Conservation (phyloP, 306 rosid species). For the Adenanthera pavonina region DNA sequence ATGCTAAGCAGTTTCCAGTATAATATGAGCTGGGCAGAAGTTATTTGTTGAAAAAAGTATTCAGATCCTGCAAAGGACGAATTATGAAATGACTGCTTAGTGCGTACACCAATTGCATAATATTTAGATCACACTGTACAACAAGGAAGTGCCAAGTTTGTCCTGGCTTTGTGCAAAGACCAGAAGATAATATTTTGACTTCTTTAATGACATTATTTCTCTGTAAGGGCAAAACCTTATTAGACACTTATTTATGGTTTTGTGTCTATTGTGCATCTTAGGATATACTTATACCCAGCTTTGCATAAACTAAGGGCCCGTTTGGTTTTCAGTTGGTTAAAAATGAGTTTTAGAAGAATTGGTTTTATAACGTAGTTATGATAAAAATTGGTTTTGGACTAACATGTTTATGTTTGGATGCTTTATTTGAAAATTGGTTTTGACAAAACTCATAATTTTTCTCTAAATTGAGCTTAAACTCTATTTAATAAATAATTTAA, state of each 20-base stretch:
- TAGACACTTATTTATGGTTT: not conserved
- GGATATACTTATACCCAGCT: not conserved
- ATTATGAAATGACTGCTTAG: not conserved
- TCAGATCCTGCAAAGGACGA: constrained; percentile 28
- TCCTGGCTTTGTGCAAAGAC: constrained; percentile 4
- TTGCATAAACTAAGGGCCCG: not conserved
- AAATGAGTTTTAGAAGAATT: too few species aligned
- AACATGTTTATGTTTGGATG: too few species aligned
- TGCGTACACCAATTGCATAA: constrained; percentile 14
- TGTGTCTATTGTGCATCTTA: not conserved
- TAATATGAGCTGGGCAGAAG: constrained; percentile 19
- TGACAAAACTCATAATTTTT: too few species aligned
- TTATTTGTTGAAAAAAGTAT: constrained; percentile 27
- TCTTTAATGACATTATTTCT: not conserved
- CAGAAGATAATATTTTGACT: not conserved
- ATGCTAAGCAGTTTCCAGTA: constrained; percentile 33
- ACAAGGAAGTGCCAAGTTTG: constrained; percentile 11
- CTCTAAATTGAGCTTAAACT: too few species aligned
- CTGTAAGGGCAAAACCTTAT: not conserved
- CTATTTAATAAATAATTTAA: too few species aligned
- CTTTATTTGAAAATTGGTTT: too few species aligned
- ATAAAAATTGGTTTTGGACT: too few species aligned
- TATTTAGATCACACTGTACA: not conserved
- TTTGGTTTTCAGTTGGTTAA: too few species aligned
- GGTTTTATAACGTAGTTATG: too few species aligned